Base-by-base conservation (phyloP, 306 rosid genomes). In the Gillenia trifoliata region DNA sequence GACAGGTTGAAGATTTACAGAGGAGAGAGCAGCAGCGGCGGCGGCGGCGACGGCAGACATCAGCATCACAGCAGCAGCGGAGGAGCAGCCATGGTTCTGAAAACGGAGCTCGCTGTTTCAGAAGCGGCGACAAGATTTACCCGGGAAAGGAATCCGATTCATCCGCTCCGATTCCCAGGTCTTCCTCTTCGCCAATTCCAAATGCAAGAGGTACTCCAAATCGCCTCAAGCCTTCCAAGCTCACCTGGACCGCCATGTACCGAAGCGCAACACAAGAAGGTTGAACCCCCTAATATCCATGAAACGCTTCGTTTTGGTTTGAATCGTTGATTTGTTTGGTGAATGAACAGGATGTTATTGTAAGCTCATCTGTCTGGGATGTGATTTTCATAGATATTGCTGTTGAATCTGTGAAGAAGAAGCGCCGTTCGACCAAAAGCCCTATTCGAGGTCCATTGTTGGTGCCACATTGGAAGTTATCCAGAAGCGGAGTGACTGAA, bases 61-160 rank as follows among this genome's bases (percentile, higher is more conserved):
- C 41, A 55, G 65, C 64, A 31, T 16, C 43, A 26, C 11, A n/a
- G 50, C 20, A 25, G 45, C 15, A 13, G 50, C 19, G 19, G 50
- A 45, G 19, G 41, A 1, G 75, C 66, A 10, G 66, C 68, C 59
- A 72, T 72, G 76, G 76, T 72, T 72, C 76, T 72, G 84, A 92
- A 91, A 89, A 92, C 98, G 0, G 96, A 92, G 20, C 88, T 92
- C 23, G 96, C 72, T 94, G 96, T 12, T 92, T 92, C 77, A n/a
- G n/a, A n/a, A 92, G 98, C 63, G 98, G 96, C 16, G 88, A 86
- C 71, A 93, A 93, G 95, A 90, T 93, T 68, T 93, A 93, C 67
- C 98, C 95, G 0, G 98, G 98, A 9, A 89, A 22, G 40, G 98
- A 11, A 90, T 93, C 77, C 79, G 98, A 76, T 93, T 87, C 63